Conservation (phyloP, 768 basidiomycete species). For the Mycena polygramma region DNA sequence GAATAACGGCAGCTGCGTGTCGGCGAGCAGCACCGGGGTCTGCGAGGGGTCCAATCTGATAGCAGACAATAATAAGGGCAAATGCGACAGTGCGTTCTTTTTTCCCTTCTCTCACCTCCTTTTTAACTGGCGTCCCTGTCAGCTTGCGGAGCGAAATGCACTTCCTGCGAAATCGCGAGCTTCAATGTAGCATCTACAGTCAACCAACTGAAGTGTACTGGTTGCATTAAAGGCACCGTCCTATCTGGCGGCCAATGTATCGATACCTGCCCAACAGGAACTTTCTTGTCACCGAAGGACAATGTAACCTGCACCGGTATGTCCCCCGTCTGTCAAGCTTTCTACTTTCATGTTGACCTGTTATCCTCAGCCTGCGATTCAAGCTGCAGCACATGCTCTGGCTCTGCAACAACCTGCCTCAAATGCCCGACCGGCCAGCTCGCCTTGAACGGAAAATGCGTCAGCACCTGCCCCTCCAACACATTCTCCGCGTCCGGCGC, state of each 20-base stretch:
- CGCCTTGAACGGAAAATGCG: slow-evolving; percentile 81
- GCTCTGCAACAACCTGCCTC: slow-evolving; percentile 77
- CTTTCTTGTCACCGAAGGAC: slow-evolving; percentile 78
- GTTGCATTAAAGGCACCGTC: slow-evolving; percentile 82
- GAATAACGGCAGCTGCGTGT: slow-evolving; percentile 76
- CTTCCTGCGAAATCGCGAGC: slow-evolving; percentile 78
- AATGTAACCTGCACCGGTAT: slow-evolving; percentile 81
- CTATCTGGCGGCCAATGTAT: slow-evolving; percentile 81
- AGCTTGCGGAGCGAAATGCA: slow-evolving; percentile 90
- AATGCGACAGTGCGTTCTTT: slow-evolving; percentile 80
- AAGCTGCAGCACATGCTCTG: slow-evolving; percentile 79
- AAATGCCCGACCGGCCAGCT: slow-evolving; percentile 77
- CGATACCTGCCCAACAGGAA: slow-evolving; percentile 76
- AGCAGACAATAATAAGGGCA: slow-evolving; percentile 85
- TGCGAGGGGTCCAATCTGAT: slow-evolving; percentile 80
- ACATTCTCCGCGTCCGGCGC: slow-evolving; percentile 74
- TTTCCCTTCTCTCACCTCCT: neutral
- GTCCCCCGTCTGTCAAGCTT: slow-evolving; percentile 42
- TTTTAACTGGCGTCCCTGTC: slow-evolving; percentile 23
- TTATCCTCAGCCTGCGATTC: slow-evolving; percentile 69
- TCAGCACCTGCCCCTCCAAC: slow-evolving; percentile 79
- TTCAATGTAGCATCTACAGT: slow-evolving; percentile 79
- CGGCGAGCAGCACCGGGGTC: slow-evolving; percentile 73
- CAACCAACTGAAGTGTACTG: slow-evolving; percentile 78
- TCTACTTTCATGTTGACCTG: slow-evolving; percentile 13